These are phyloP conservation scores for Saturnispora halmiae DNA, from an alignment of 805 yeast genomes.

Conservation along the genomic window DNA sequence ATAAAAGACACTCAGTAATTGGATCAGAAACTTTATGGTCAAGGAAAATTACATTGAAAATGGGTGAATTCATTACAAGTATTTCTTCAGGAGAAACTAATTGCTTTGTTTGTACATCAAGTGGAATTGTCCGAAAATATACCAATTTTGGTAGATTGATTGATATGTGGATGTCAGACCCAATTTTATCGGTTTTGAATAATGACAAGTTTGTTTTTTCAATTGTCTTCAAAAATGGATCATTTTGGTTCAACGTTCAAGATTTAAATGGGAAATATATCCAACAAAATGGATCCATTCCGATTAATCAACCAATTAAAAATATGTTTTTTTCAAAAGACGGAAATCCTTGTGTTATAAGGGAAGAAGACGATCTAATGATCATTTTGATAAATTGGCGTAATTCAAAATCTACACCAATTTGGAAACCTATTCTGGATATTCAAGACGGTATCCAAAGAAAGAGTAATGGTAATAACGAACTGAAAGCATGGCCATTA, in stretches of 20 bases:
- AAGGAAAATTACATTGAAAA: constrained; percentile 33
- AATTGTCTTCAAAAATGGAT: constrained; percentile 25
- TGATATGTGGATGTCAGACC: constrained; percentile 58
- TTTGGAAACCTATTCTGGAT: constrained; percentile 82
- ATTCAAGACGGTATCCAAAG: constrained; percentile 41
- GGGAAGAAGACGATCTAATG: constrained; percentile 68
- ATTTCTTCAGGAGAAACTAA: constrained; percentile 56
- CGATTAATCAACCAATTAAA: constrained; percentile 33
- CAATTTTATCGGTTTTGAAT: constrained; percentile 66
- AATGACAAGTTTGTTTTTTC: constrained; percentile 47
- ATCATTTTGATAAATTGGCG: constrained; percentile 74
- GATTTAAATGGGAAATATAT: constrained; percentile 31
- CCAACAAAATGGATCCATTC: constrained; percentile 39
- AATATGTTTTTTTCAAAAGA: constrained; percentile 78
- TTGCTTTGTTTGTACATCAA: constrained; percentile 61
- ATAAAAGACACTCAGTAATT: constrained; percentile 57
- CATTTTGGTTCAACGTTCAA: constrained; percentile 24
- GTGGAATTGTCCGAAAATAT: constrained; percentile 66
- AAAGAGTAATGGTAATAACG: constrained; percentile 46
- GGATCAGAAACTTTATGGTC: constrained; percentile 75
- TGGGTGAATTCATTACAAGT: constrained; percentile 52
- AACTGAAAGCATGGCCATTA: constrained; percentile 79
- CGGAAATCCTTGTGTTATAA: constrained; percentile 87
- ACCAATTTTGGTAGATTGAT: constrained; percentile 67
- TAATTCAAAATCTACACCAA: constrained; percentile 46